These are phyloP conservation scores for Xylaria sp. DNA, from an alignment of 495 filamentous ascomycete species.

Conservation along the genomic window DNA sequence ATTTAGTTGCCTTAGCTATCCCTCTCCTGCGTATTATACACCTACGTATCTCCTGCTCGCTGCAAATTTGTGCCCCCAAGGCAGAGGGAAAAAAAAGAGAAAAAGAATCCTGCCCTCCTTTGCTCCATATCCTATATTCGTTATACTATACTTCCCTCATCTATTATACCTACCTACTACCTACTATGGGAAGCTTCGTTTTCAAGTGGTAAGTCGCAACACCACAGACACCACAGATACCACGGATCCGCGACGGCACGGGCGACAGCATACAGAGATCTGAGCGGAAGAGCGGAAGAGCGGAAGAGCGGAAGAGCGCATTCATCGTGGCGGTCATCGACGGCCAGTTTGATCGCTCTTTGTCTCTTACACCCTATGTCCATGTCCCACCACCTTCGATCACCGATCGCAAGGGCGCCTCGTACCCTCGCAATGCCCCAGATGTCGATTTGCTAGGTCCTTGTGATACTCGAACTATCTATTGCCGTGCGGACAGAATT, in stretches of 20 bases:
- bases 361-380: background rate
- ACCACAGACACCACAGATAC: too few species aligned
- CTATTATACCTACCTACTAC: background rate
- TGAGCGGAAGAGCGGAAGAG: background rate
- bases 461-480: conserved; percentile 18
- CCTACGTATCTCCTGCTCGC: background rate
- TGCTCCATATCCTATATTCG: conserved; percentile 6
- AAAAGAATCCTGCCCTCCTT: background rate
- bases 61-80: background rate
- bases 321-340: background rate
- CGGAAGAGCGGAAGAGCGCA: background rate
- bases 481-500: conserved; percentile 30
- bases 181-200: conserved; percentile 59
- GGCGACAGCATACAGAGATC: background rate
- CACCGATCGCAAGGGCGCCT: conserved; percentile 8
- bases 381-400: background rate
- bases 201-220: conserved; percentile 60
- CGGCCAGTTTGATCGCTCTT: background rate
- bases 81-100: conserved; percentile 9
- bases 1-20: conserved; percentile 1
- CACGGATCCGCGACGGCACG: background rate
- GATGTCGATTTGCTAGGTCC: conserved; percentile 15
- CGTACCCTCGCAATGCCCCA: conserved; percentile 12
- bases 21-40: background rate
- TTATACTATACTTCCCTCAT: background rate